A percentile compares a stretch with the other conserved stretches of the same genome.
Evolutionary conservation across 306 rosid genomes (phyloP).

Genomic region (Hippophae gyantsensis): DNA sequence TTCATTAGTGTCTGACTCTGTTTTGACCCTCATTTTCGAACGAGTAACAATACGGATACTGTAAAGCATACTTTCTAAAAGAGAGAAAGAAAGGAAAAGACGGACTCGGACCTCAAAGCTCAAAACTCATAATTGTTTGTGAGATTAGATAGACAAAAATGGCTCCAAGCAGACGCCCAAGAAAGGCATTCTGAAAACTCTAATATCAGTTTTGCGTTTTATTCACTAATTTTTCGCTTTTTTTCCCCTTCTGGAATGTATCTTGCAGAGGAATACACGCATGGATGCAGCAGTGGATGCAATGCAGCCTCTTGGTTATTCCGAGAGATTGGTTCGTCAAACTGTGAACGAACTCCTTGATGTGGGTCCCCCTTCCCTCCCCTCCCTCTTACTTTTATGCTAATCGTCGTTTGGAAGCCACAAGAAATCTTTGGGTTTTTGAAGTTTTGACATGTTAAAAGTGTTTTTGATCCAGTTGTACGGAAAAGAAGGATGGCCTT

Average conservation of each 20-base stretch:
- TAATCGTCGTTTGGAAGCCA: not conserved
- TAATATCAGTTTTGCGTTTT: not conserved
- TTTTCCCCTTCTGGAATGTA: not conserved
- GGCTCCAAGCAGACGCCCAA: constrained; percentile 20
- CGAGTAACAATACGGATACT: no score
- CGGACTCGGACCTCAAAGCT: no score
- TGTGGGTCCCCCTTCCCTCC: constrained; percentile 16
- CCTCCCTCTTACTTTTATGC: not conserved
- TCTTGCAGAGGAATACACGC: constrained; percentile 21
- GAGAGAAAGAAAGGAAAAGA: no score
- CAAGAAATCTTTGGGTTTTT: not conserved
- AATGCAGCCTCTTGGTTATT: constrained; percentile 36
- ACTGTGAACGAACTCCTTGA: constrained; percentile 30
- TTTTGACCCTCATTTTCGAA: no score
- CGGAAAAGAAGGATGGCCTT: constrained; percentile 40
- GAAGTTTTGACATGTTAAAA: not conserved
- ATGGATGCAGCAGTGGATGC: constrained; percentile 56
- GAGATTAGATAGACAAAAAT: not conserved
- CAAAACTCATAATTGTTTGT: no score
- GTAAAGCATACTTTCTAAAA: no score
- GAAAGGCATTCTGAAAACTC: constrained; percentile 7
- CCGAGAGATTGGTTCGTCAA: constrained; percentile 14
- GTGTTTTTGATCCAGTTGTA: constrained; percentile 33
- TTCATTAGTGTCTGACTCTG: no score
- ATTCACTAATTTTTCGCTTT: not conserved